These are phyloP conservation scores for Angophora floribunda DNA, from an alignment of 345 rosid genomes.

Conservation along the genomic window DNA sequence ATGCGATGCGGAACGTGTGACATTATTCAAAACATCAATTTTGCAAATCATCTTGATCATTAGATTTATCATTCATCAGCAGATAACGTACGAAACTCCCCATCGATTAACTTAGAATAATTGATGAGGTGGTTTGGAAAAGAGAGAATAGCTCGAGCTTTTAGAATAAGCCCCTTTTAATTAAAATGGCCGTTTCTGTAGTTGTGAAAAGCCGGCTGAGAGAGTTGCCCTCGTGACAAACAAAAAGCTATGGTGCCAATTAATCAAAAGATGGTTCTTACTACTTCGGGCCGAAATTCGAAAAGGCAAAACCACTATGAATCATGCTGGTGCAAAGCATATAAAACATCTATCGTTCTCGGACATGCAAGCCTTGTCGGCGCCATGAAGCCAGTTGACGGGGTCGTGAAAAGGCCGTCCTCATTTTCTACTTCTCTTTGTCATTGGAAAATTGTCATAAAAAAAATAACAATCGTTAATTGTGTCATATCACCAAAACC, in stretches of 20 bases:
- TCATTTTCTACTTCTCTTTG: not conserved
- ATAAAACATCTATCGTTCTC: too few species aligned
- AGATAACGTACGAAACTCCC: too few species aligned
- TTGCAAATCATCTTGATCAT: not conserved
- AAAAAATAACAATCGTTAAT: not conserved
- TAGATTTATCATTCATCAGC: not conserved
- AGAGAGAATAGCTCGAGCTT: not conserved
- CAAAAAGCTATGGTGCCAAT: not conserved
- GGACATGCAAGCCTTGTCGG: not conserved
- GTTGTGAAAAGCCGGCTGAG: not conserved
- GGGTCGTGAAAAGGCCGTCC: not conserved
- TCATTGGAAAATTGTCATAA: not conserved
- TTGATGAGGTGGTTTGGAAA: not conserved
- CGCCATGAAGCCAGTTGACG: not conserved
- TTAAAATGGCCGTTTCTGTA: not conserved
- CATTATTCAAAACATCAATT: not conserved
- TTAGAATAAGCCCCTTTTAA: not conserved
- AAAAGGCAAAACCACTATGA: not conserved
- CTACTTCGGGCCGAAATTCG: not conserved
- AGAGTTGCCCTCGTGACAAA: not conserved
- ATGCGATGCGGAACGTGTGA: fast-evolving
- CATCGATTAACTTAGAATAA: not conserved
- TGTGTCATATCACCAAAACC: not conserved
- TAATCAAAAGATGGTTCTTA: not conserved
- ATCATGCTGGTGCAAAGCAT: not conserved